Evolutionary conservation across 1,139 yeast genomes (phyloP).

Genomic region (Spencermartinsiella ligniputridi): DNA sequence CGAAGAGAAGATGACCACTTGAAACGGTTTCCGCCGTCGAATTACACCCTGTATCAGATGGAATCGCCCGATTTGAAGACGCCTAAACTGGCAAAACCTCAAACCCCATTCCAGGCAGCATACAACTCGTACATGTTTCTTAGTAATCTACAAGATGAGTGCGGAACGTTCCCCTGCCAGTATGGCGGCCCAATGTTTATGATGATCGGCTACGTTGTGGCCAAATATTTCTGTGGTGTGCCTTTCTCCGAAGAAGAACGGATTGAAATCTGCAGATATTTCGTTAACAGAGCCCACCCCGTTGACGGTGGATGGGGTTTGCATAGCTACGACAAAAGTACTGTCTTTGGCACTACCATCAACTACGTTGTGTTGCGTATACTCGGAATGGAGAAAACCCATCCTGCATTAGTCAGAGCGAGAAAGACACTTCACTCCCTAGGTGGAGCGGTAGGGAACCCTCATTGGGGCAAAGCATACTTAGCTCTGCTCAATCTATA

Average conservation of each 20-base stretch:
- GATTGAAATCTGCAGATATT: slow-evolving; percentile 71
- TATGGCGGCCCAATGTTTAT: slow-evolving; percentile 98
- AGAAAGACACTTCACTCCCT: slow-evolving; percentile 60
- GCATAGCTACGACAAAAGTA: slow-evolving; percentile 85
- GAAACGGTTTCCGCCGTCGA: slow-evolving; percentile 24
- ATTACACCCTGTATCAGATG: slow-evolving; percentile 50
- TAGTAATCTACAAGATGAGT: slow-evolving; percentile 62
- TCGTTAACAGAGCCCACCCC: slow-evolving; percentile 88
- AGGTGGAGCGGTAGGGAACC: slow-evolving; percentile 87
- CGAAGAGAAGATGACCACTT: slow-evolving; percentile 38
- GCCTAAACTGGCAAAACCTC: slow-evolving; percentile 14
- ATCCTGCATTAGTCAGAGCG: slow-evolving; percentile 78
- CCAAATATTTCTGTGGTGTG: slow-evolving; percentile 64
- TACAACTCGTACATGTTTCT: slow-evolving; percentile 73
- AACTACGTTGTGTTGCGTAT: slow-evolving; percentile 77
- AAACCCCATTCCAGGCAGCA: slow-evolving; percentile 58
- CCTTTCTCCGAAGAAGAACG: slow-evolving; percentile 64
- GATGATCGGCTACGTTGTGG: slow-evolving; percentile 82
- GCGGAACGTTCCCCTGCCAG: slow-evolving; percentile 86
- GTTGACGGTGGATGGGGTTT: slow-evolving; percentile 99
- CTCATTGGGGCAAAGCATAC: slow-evolving; percentile 99
- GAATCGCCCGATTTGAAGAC: slow-evolving; percentile 49
- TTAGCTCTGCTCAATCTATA: slow-evolving; percentile 73
- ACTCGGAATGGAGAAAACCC: slow-evolving; percentile 67
- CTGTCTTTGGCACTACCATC: slow-evolving; percentile 90